Evolutionary conservation across 257 asterid genomes (phyloP), one percentile per base, ranked within the genome.

Genomic region (Nicotiana otophora): DNA sequence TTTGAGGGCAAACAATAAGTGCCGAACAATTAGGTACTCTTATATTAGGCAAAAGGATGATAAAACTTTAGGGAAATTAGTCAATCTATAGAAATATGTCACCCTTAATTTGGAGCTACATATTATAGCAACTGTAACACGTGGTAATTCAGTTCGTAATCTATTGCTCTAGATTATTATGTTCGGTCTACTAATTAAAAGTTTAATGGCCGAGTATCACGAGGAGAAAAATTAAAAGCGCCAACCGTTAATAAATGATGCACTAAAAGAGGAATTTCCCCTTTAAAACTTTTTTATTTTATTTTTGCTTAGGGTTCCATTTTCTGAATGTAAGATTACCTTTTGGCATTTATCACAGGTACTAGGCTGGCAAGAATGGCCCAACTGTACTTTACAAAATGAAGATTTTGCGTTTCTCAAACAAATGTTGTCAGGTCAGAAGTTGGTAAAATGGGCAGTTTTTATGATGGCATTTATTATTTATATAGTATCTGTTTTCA

Each of bases 321-420:
- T 75, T 75, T 51, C 64, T 51, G 63, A 51, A 75, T 28, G 80
- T 51, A 75, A 75, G 80, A 75, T 75, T 48, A 75, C 17, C 80
- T 75, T 75, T 75, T 75, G 80, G 64, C 64, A 75, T 51, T 75
- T 51, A 75, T 51, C 80, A 51, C 80, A 51, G 80, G 46, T 51
- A 75, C 54, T 75, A 75, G 46, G 80, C 64, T 26, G 46, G 61
- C 46, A 75, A 51, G 42, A 75, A 75, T 53, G 46, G 80, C 28
- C 63, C 80, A 51, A 75, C 80, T 28, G 80, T 51, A 75, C 80
- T 75, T 75, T 7, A 75, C 30, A 75, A 75, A 75, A 48, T 53
- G 80, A 48, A 26, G 80, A 75, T 75, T 75, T 75, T 51, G 63
- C 63, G 26, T 16, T 75, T 75, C 80, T 51, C 64, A 75, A 75